Percentiles rank a stretch among this genome's conserved stretches.
These are phyloP conservation scores for Amaranthus hypochondriacus DNA, from an alignment of 148 eudicot genomes.

Conservation along the genomic window DNA sequence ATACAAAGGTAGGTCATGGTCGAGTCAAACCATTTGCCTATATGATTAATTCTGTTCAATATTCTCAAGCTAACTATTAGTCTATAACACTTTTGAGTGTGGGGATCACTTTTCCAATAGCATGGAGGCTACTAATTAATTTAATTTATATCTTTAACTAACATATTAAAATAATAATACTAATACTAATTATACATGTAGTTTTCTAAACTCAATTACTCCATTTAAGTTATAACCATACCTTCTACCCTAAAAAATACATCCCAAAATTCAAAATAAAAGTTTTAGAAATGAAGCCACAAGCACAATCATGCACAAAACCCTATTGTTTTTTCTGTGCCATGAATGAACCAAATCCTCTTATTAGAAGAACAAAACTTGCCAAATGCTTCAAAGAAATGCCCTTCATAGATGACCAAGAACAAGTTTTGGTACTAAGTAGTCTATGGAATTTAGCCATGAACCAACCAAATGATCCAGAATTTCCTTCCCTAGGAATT, in stretches of 20 bases:
- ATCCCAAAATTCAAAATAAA: slow-evolving; percentile 9
- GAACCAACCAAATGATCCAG: slow-evolving; percentile 57
- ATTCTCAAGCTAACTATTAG: neutral
- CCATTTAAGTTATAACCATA: neutral
- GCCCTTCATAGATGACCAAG: slow-evolving; percentile 38
- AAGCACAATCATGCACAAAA: slow-evolving; percentile 33
- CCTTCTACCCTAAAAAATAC: neutral
- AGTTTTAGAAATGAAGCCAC: slow-evolving; percentile 17
- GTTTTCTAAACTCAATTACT: neutral
- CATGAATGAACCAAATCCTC: slow-evolving; percentile 55
- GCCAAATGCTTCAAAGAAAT: slow-evolving; percentile 48
- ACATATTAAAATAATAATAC: no score
- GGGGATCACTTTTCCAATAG: slow-evolving; percentile 16
- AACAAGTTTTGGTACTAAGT: slow-evolving; percentile 57
- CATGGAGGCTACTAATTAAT: slow-evolving; percentile 7
- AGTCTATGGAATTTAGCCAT: slow-evolving; percentile 74
- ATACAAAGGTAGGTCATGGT: neutral
- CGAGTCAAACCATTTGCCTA: neutral
- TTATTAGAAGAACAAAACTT: slow-evolving; percentile 36
- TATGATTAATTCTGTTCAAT: slow-evolving; percentile 2
- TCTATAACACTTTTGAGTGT: neutral
- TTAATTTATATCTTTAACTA: neutral
- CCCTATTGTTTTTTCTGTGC: slow-evolving; percentile 67
- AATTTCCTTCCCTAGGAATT: slow-evolving; percentile 67
- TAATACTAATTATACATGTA: neutral